Base-by-base conservation (phyloP, 2,329 filamentous ascomycete genomes). In the Xylariaceae sp. region DNA sequence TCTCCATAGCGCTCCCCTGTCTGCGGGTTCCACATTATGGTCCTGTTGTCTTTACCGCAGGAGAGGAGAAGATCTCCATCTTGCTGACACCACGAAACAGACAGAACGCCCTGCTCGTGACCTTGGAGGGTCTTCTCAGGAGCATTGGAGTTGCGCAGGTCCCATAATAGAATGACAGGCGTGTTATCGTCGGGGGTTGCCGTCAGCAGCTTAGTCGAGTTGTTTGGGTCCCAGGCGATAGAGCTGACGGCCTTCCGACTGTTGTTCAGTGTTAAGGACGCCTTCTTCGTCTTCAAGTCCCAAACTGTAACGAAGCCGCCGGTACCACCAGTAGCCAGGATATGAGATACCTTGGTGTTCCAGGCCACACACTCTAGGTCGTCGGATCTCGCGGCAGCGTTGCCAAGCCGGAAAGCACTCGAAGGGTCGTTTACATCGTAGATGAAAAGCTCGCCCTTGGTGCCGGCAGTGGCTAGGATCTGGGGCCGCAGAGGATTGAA, bases 221-320 rank as follows among this genome's bases (percentile, higher is more conserved):
- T 93, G 70, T 94, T 90, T 0, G 94, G 95, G 70, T 99, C 94
- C 94, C 94, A 99, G 10, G 92, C 92, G 68, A 99, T 91, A 61
- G 95, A 88, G 75, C 92, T 97, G 69, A 97, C 92, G 56, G 92
- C 83, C 77, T 97, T 99, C 64, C 94, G 86, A 71, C 90, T 94
- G 72, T 95, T 94, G 80, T 97, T 99, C 65, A 99, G 80, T 41
- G 92, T 97, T 75, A 99, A 79, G 58, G 92, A 97, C 68, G 96
- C 92, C 78, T 96, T 97, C 83, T 96, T 97, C 10, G 90, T 92
- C 80, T 96, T 97, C 65, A 97, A 82, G 76, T 99, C 94, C 94
- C 94, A 99, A 15, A 99, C 93, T 1, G 94, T 97, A 41, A 97
- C 92, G 70, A 97, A 96, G 3, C 94, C 94, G 53, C 92, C 92